phyloP scores from a whole-genome alignment of 768 basidiomycete genomes.

The Kwoniella sp. region DNA sequence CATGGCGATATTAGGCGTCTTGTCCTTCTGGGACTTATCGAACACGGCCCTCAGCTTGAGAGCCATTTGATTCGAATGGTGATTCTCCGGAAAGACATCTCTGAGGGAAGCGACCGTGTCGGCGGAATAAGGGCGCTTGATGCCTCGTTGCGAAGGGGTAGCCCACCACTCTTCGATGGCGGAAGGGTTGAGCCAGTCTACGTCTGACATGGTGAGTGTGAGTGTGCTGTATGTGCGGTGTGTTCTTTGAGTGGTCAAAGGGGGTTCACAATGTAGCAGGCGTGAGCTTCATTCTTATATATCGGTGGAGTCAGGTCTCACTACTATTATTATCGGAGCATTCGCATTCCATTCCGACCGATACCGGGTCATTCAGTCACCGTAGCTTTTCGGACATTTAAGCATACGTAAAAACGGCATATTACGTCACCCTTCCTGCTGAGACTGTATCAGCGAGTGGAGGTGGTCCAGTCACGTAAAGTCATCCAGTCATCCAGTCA shows the following conservation, averaged over 20 bases:
- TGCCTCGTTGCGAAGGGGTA: conserved; percentile 70
- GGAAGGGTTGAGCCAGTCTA: conserved; percentile 19
- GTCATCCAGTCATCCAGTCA: too few relatives aligned
- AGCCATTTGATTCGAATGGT: conserved; percentile 75
- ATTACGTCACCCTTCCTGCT: not conserved
- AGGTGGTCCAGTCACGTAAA: not conserved
- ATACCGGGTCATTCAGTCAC: not conserved
- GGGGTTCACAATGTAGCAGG: not conserved
- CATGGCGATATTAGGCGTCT: conserved; percentile 81
- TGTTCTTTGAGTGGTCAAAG: not conserved
- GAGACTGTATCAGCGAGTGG: not conserved
- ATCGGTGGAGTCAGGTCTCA: not conserved
- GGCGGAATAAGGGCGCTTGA: conserved; percentile 79
- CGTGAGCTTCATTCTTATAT: not conserved
- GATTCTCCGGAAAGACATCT: conserved; percentile 78
- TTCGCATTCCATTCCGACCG: not conserved
- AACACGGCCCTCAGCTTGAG: conserved; percentile 80
- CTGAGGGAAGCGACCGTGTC: conserved; percentile 83
- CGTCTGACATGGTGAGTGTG: conserved; percentile 5
- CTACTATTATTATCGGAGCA: not conserved
- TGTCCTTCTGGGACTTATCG: conserved; percentile 65
- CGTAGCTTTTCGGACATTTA: not conserved
- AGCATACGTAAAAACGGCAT: not conserved
- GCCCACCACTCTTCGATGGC: conserved; percentile 67
- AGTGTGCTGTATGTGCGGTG: not conserved